These are phyloP conservation scores for Lachnellula suecica DNA, from an alignment of 2,329 filamentous ascomycete genomes.

Conservation along the genomic window DNA sequence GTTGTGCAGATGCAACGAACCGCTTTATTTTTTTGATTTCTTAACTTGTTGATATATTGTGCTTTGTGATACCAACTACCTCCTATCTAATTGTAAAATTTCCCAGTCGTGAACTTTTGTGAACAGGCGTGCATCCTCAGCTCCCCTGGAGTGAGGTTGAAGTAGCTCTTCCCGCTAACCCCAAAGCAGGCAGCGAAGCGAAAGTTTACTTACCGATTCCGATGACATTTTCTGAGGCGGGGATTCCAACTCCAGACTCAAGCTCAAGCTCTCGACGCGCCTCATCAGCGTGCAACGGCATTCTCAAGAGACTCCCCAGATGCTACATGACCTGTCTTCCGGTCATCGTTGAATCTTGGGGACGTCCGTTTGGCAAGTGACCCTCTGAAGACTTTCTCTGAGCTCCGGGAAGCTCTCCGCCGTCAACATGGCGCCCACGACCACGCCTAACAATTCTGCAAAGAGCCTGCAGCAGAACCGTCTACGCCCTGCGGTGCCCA, in stretches of 20 bases:
- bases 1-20: too few species aligned
- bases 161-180: neutral
- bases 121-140: neutral
- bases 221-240: neutral
- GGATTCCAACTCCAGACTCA: neutral
- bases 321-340: conserved; percentile 32
- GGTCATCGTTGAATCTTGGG: conserved; percentile 37
- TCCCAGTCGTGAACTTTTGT: neutral
- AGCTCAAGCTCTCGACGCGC: neutral
- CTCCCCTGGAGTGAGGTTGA: neutral
- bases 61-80: neutral
- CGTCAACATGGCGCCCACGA: conserved; percentile 27
- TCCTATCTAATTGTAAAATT: neutral
- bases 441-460: conserved; percentile 23
- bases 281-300: conserved; percentile 4
- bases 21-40: too few species aligned
- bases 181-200: neutral
- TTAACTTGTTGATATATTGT: too few species aligned
- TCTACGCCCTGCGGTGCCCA: conserved; percentile 23
- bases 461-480: conserved; percentile 32
- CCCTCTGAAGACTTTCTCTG: neutral
- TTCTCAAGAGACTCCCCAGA: conserved; percentile 32
- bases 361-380: conserved; percentile 29
- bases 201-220: neutral
- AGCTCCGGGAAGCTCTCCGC: conserved; percentile 6